Evolutionary conservation across 2,329 filamentous ascomycete genomes (phyloP).

Genomic region (Parafenestella ontariensis): DNA sequence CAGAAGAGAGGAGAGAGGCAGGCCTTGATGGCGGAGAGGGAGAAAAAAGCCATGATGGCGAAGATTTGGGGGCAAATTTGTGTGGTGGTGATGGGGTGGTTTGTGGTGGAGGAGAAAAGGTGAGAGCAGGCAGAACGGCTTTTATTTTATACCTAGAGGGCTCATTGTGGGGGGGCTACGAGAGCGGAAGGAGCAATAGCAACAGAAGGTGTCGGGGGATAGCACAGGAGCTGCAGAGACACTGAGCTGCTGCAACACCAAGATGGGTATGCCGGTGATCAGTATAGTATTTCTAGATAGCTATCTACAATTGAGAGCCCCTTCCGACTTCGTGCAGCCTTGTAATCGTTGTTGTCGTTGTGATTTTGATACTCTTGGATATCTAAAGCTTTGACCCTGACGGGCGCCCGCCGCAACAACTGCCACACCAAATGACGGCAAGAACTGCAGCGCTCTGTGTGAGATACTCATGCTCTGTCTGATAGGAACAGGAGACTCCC

Average conservation of each 20-base stretch:
- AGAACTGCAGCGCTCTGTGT: not conserved
- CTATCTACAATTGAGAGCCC: not conserved
- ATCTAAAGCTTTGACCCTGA: not conserved
- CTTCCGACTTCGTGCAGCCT: not conserved
- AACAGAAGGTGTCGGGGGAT: not conserved
- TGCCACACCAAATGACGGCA: not conserved
- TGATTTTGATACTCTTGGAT: slow-evolving; percentile 1
- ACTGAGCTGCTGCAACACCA: slow-evolving; percentile 17
- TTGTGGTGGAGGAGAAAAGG: not conserved
- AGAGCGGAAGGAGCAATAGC: not conserved
- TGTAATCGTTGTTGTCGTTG: not conserved
- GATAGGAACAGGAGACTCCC: not conserved
- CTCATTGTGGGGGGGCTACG: not conserved
- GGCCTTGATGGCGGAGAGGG: not conserved
- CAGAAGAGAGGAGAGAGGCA: not conserved
- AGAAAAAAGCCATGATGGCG: not conserved
- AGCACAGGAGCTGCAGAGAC: slow-evolving; percentile 1
- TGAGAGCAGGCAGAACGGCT: not conserved
- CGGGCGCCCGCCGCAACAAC: not conserved
- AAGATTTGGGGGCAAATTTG: not conserved
- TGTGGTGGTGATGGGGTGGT: not conserved
- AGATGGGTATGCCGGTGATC: not conserved
- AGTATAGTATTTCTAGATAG: not conserved
- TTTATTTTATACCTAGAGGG: not conserved
- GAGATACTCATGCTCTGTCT: not conserved